Base-by-base conservation (phyloP, 1,139 yeast species). In the Groenewaldozyma sp. region DNA sequence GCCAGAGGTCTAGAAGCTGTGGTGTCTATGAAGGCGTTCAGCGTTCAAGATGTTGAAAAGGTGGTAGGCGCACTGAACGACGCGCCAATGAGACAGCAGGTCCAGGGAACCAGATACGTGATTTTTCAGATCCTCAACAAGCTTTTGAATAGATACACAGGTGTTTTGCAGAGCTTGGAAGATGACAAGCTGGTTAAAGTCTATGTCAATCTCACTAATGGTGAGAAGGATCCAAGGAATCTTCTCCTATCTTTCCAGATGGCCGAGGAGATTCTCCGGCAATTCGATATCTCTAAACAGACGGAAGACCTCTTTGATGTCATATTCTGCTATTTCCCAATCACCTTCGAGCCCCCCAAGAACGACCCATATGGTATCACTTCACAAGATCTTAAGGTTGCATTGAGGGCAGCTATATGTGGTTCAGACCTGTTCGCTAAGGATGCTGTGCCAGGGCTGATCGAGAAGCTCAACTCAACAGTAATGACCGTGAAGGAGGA, bases 201-300 rank as follows among this genome's bases (percentile, higher is more conserved):
- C 0, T 87, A 81, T 51, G 59, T 82, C 28, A 76, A 76, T 44
- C 56, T 86, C 34, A 83, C 95, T 3, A 68, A 75, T 9, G 94
- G 95, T 21, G 99, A 91, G 55, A 93, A 91, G 54, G 98, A 91
- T 59, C 99, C 99, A 3, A 68, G 86, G 43, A 91, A 93, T 56
- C 67, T 91, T 46, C 60, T 91, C 51, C 47, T 71, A 1, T 83
- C 95, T 0, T 87, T 91, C 53, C 60, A 66, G 3, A 58, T 86
- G 38, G 76, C 81, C 50, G 52, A 61, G 10, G 42, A 43, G 3
- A 73, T 91, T 20, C 69, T 81, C 21, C 49, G 62, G 6, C 49
- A 50, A 7, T 68, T 82, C 35, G 56, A 62, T 1, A 68, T 77
- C 38, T 42, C 46, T 0, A 53, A 60, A 2, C 60, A 51, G 40